phyloP scores from a whole-genome alignment of 208 protist genomes.

The Trypanosoma lewisi region DNA sequence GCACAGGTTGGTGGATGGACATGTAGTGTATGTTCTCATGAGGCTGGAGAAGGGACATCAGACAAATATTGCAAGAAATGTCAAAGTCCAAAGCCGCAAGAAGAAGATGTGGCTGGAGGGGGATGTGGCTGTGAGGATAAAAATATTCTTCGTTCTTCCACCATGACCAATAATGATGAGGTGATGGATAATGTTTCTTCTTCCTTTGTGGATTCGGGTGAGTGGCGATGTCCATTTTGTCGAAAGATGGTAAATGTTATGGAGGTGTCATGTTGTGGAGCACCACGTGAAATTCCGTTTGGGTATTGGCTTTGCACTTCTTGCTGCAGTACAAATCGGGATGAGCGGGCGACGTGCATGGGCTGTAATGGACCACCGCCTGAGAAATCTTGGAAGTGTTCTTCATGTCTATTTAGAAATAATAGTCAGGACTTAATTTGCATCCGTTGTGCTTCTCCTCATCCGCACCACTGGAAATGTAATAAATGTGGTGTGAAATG shows the following conservation, averaged over 20 bases:
- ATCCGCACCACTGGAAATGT: conserved; percentile 43
- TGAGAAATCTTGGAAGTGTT: conserved; percentile 48
- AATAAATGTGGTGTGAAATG: conserved; percentile 13
- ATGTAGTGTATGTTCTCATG: background rate
- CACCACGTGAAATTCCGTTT: conserved; percentile 49
- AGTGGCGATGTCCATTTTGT: conserved; percentile 86
- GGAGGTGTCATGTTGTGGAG: conserved; percentile 48
- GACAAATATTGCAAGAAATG: conserved; percentile 5
- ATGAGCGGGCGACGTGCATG: conserved; percentile 46
- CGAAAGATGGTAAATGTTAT: conserved; percentile 33
- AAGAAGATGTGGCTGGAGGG: background rate
- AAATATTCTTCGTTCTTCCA: background rate
- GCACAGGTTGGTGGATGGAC: conserved; percentile 2
- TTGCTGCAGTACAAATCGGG: conserved; percentile 75
- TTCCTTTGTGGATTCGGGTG: conserved; percentile 22
- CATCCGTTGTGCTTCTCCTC: conserved; percentile 37
- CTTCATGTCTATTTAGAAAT: conserved; percentile 45
- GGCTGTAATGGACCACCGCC: conserved; percentile 49
- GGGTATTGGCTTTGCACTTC: conserved; percentile 74
- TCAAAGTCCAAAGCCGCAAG: background rate
- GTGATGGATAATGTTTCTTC: background rate
- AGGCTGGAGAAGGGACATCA: background rate
- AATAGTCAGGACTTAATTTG: conserved; percentile 31
- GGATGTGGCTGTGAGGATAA: background rate
- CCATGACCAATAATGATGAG: background rate